Base-by-base conservation (phyloP, 257 asterid species). In the Gynochthodes officinalis region DNA sequence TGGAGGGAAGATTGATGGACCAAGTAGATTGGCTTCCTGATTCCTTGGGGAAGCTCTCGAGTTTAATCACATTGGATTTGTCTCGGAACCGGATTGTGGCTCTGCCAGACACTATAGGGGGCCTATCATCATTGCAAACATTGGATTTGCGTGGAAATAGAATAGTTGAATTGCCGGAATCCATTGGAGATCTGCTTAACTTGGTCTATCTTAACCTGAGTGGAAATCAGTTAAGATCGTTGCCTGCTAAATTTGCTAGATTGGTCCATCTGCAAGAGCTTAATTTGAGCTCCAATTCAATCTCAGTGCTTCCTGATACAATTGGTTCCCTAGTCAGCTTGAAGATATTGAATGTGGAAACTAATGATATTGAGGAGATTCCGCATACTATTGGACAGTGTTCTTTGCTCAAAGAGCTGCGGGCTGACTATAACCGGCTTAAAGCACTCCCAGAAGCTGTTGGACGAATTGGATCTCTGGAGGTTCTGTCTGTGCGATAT, bases 1-100 rank as follows among this genome's bases (percentile, higher is more conserved):
- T 93, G 39, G 80, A 68, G 61, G 89, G 82, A 32, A 90, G 79
- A 72, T 81, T 93, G 80, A 75, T 85, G 10, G 98, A 93, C 28
- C 98, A 90, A 64, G 77, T 90, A 14, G 97, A 90, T 44, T 93
- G 98, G 98, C 88, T 93, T 78, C 98, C 98, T 19, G 98, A 93
- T 88, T 90, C 97, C 7, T 77, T 93, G 54, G 92, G 98, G 79
- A 93, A 93, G 82, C 87, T 93, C 23, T 80, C 93, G 11, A 79
- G 84, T 75, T 82, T 90, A 86, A 79, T 80, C 71, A 76, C 86
- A 1, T 79, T 93, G 84, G 85, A 93, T 84, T 76, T 93, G 57
- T 91, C 98, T 0, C 96, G 89, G 75, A 93, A 93, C 76, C 81
- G 92, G 75, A 86, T 93, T 74, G 64, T 78, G n/a, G 85, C 76